phyloP scores from a whole-genome alignment of 345 rosid species.

The Moricandia moricandioides region DNA sequence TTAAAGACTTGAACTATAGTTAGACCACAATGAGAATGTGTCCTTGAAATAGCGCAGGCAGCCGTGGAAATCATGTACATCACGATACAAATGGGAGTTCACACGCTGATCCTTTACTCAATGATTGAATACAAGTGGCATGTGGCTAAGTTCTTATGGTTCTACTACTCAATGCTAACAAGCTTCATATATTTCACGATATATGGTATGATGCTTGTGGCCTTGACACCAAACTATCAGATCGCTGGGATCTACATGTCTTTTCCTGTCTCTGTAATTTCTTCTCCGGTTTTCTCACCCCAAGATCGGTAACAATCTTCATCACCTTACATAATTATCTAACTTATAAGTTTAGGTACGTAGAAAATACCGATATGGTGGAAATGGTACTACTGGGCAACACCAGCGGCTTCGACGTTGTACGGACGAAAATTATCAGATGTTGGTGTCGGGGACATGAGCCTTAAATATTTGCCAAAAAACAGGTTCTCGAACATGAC shows the following conservation, averaged over 20 bases:
- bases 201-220: slow-evolving; percentile 80
- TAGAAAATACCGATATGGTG: slow-evolving; percentile 83
- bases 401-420: slow-evolving; percentile 75
- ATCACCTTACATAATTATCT: not conserved
- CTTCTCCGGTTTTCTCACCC: slow-evolving; percentile 72
- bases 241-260: slow-evolving; percentile 66
- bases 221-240: slow-evolving; percentile 69
- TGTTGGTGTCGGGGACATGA: slow-evolving; percentile 41
- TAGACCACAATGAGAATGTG: not conserved
- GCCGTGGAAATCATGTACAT: slow-evolving; percentile 61
- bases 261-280: slow-evolving; percentile 82
- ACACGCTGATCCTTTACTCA: slow-evolving; percentile 55
- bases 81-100: slow-evolving; percentile 47
- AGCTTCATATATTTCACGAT: slow-evolving; percentile 65
- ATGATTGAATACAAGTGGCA: slow-evolving; percentile 77
- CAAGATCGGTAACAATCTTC: slow-evolving; percentile 48
- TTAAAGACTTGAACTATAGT: not conserved
- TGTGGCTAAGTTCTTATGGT: slow-evolving; percentile 48
- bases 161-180: slow-evolving; percentile 56
- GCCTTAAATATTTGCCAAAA: slow-evolving; percentile 47
- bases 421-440: slow-evolving; percentile 31
- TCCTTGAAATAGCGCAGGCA: slow-evolving; percentile 45
- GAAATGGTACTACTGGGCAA: slow-evolving; percentile 86
- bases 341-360: not conserved
- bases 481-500: slow-evolving; percentile 35